Percentiles rank a stretch among this genome's conserved stretches.
phyloP scores from a whole-genome alignment of 495 filamentous ascomycete species.

The Darksidea phi region DNA sequence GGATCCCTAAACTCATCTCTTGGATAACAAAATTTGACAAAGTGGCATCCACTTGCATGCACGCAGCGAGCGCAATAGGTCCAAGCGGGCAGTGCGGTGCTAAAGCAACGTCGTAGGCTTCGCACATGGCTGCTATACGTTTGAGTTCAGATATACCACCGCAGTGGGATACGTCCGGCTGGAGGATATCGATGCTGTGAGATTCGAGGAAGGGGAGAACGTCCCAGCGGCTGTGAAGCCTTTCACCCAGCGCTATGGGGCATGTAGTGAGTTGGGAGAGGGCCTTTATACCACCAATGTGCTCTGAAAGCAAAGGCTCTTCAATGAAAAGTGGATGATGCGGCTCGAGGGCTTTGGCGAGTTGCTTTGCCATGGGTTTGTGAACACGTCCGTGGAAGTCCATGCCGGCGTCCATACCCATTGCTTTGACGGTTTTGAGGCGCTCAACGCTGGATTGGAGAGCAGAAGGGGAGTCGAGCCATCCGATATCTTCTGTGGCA shows the following conservation, averaged over 20 bases:
- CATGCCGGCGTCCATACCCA: slow-evolving; percentile 69
- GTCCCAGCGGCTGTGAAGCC: slow-evolving; percentile 74
- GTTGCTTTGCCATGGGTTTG: slow-evolving; percentile 76
- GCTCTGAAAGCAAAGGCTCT: slow-evolving; percentile 72
- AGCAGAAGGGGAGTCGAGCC: slow-evolving; percentile 69
- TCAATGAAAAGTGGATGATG: slow-evolving; percentile 76
- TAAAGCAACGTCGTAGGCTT: slow-evolving; percentile 74
- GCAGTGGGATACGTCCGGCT: slow-evolving; percentile 74
- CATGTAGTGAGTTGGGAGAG: slow-evolving; percentile 60
- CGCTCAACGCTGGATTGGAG: slow-evolving; percentile 67
- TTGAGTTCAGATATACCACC: slow-evolving; percentile 74
- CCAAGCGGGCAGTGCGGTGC: slow-evolving; percentile 79
- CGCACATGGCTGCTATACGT: slow-evolving; percentile 70
- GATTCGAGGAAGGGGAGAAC: slow-evolving; percentile 71
- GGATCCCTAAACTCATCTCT: slow-evolving; percentile 78
- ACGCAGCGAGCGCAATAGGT: slow-evolving; percentile 72
- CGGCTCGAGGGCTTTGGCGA: slow-evolving; percentile 68
- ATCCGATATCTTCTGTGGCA: slow-evolving; percentile 73
- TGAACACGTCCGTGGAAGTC: slow-evolving; percentile 80
- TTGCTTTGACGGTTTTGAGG: slow-evolving; percentile 64
- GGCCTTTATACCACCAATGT: slow-evolving; percentile 67
- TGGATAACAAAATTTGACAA: slow-evolving; percentile 75
- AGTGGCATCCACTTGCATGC: slow-evolving; percentile 63
- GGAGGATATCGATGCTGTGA: slow-evolving; percentile 68
- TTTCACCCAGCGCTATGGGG: slow-evolving; percentile 75